Evolutionary conservation across 1,139 yeast genomes (phyloP), one percentile per base, ranked within the genome.

Genomic region (Zhuliangozyma blackwelliae): DNA sequence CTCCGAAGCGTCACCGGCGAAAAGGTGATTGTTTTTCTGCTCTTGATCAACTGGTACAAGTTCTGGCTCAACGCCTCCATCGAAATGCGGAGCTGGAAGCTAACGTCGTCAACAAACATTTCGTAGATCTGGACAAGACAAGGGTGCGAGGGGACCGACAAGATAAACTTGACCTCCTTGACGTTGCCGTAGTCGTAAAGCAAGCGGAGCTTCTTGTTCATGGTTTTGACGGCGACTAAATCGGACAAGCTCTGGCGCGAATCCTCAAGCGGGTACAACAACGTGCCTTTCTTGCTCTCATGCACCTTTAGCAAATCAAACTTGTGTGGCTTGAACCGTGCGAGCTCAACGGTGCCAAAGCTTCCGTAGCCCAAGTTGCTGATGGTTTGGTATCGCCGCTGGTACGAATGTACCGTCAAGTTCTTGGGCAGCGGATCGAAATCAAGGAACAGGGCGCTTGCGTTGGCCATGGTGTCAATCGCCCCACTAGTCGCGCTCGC

Each of bases 31-130:
- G 63, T 60, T 39, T 69, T 72, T 43, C 90, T 66, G 22, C 75
- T 64, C 43, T 71, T 77, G 71, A 85, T 81, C 50, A 84, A 67
- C 54, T 86, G 89, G 50, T 79, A 80, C 40, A 92, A 66, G 52
- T 82, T 88, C 59, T 81, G 88, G 47, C 82, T 86, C 87, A 90
- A 77, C 21, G 82, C 73, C 57, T 92, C 97, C 95, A 90, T 88
- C 6, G 85, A 83, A 31, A 90, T 85, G 52, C 86, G 89, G 40
- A 88, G 68, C 47, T 76, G 77, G 46, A 66, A 72, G 32, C 71
- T 61, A 9, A 52, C 45, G 33, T 73, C 68, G 58, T 89, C 96
- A 38, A 85, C 71, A 52, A 90, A 86, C 52, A 89, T 70, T 50
- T 90, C 96, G 58, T 75, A 78, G 2, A 89, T 72, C 46, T 79